phyloP scores from a whole-genome alignment of 768 basidiomycete genomes.

The Trametes punicea region DNA sequence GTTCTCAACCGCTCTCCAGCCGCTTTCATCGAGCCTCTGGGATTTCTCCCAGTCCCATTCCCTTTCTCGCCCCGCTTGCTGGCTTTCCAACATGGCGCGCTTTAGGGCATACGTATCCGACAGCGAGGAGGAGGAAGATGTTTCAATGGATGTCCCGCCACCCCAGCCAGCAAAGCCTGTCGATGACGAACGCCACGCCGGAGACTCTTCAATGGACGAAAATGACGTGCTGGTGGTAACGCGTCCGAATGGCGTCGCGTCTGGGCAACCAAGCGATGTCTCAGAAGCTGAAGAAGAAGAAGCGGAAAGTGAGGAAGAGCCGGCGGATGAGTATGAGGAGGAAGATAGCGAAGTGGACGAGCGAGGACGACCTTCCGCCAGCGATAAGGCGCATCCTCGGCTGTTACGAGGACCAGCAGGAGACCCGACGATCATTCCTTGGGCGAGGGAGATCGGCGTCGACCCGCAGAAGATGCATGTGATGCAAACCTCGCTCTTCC shows the following conservation, averaged over 20 bases:
- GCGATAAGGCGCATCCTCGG: not conserved
- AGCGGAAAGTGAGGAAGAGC: not conserved
- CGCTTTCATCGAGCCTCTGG: not conserved
- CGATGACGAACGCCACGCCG: slow-evolving; percentile 29
- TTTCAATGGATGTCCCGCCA: slow-evolving; percentile 27
- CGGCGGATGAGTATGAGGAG: slow-evolving; percentile 2
- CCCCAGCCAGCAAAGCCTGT: slow-evolving; percentile 29
- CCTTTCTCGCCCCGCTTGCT: not conserved
- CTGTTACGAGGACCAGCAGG: slow-evolving; percentile 22
- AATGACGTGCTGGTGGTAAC: slow-evolving; percentile 10
- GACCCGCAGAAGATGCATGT: slow-evolving; percentile 88
- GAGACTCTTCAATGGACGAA: slow-evolving; percentile 18
- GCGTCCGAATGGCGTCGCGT: not conserved
- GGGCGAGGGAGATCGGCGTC: slow-evolving; percentile 72
- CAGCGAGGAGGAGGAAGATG: slow-evolving; percentile 48
- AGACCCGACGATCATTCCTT: slow-evolving; percentile 58
- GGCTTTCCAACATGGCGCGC: slow-evolving; percentile 48
- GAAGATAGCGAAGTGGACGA: slow-evolving; percentile 2
- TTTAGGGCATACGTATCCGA: slow-evolving; percentile 66
- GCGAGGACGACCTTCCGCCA: not conserved
- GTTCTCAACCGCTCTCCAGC: not conserved
- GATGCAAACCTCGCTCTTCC: slow-evolving; percentile 89
- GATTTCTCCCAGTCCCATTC: not conserved
- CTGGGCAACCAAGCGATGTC: not conserved
- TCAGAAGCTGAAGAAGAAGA: not conserved